phyloP scores from a whole-genome alignment of 2,329 filamentous ascomycete genomes.

The Paecilomyces variotii region DNA sequence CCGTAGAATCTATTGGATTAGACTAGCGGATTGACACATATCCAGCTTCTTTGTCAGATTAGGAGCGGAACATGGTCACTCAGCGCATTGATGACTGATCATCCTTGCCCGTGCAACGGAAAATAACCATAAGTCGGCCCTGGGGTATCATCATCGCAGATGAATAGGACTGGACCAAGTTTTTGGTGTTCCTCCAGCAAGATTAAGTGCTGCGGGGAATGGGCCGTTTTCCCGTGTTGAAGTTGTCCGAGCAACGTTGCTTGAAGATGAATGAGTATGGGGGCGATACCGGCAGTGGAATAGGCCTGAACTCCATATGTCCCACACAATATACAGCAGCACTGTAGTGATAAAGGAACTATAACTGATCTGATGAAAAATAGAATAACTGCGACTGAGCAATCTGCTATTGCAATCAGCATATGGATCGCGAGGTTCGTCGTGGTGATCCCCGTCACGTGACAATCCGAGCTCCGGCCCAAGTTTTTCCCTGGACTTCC shows the following conservation, averaged over 20 bases:
- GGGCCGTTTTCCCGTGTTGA: background rate
- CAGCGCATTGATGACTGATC: too few relatives aligned
- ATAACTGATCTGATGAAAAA: background rate
- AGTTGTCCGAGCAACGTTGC: background rate
- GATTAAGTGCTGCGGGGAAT: background rate
- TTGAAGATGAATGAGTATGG: background rate
- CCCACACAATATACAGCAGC: background rate
- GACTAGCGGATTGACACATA: too few relatives aligned
- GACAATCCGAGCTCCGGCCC: constrained; percentile 8
- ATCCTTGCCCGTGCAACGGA: too few relatives aligned
- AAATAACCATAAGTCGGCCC: too few relatives aligned
- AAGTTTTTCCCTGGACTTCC: constrained; percentile 33
- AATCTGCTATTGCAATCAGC: background rate
- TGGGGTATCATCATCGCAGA: too few relatives aligned
- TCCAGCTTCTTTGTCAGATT: too few relatives aligned
- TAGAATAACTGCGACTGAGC: background rate
- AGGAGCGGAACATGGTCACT: too few relatives aligned
- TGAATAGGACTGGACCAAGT: too few relatives aligned
- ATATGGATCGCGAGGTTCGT: background rate
- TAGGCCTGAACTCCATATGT: background rate
- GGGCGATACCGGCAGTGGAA: background rate
- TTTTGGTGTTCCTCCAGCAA: background rate
- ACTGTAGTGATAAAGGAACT: background rate
- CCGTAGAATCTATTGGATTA: too few relatives aligned
- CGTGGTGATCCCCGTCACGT: constrained; percentile 12